These are phyloP conservation scores for Epichloe amarillans DNA, from an alignment of 2,329 filamentous ascomycete species.

Conservation along the genomic window DNA sequence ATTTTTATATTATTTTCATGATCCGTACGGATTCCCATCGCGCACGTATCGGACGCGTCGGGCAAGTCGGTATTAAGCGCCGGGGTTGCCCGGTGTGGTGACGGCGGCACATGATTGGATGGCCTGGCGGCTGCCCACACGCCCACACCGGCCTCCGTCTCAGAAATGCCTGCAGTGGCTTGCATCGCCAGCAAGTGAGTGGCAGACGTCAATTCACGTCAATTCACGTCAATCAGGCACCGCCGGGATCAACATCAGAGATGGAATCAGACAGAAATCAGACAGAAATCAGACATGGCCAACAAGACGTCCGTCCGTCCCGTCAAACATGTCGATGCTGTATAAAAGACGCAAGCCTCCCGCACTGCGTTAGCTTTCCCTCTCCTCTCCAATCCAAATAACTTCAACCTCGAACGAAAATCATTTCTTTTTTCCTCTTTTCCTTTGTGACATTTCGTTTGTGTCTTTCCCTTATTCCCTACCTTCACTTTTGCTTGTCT, in stretches of 20 bases:
- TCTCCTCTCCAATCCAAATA: not conserved
- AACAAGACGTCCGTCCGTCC: not conserved
- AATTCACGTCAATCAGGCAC: not conserved
- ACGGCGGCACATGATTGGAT: slow-evolving; percentile 10
- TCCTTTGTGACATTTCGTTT: slow-evolving; percentile 9
- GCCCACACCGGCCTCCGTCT: slow-evolving; percentile 4
- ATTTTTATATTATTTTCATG: not conserved
- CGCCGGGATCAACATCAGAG: no score
- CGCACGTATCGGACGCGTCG: no score
- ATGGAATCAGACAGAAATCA: not conserved
- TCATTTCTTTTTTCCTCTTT: slow-evolving; percentile 3
- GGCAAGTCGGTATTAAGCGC: slow-evolving; percentile 3
- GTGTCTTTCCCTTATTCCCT: slow-evolving; percentile 11
- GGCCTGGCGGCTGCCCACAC: slow-evolving; percentile 12
- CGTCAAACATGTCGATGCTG: not conserved
- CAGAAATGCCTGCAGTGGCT: slow-evolving; percentile 5
- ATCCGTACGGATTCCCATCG: no score
- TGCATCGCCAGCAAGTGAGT: not conserved
- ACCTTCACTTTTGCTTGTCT: slow-evolving; percentile 9
- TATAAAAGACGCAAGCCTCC: slow-evolving; percentile 2
- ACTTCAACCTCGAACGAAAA: slow-evolving; percentile 5
- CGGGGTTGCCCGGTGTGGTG: not conserved
- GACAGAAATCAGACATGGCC: not conserved
- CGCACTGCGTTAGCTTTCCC: not conserved
- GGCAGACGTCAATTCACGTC: not conserved